A percentile compares a stretch with the other conserved stretches of the same genome.
These are phyloP conservation scores for Sclerotinia sclerotiorum DNA, from an alignment of 2,329 filamentous ascomycete genomes.

Conservation along the genomic window DNA sequence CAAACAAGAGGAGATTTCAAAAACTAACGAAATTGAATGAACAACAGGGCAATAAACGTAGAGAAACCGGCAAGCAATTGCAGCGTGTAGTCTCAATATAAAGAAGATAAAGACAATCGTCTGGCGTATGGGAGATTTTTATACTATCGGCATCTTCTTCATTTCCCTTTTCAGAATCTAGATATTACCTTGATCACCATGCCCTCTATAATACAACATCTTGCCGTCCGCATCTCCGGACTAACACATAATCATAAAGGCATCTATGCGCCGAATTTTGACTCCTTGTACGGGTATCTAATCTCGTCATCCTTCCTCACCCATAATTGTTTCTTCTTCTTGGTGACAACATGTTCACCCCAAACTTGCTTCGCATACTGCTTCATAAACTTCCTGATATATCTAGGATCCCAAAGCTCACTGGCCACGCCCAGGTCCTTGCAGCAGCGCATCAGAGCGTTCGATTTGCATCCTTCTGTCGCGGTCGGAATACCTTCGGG, in stretches of 20 bases:
- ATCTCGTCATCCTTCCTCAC: conserved; percentile 79
- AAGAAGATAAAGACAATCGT: not conserved
- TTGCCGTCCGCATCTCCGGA: not conserved
- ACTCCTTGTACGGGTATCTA: conserved; percentile 59
- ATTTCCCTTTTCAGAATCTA: not conserved
- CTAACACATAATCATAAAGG: not conserved
- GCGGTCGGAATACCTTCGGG: conserved; percentile 89
- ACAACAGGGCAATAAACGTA: not conserved
- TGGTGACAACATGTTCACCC: conserved; percentile 83
- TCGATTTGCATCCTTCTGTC: conserved; percentile 95
- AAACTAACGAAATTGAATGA: not conserved
- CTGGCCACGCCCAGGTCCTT: conserved; percentile 94
- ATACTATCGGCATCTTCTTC: not conserved
- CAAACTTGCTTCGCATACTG: conserved; percentile 75
- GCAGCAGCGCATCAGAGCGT: conserved; percentile 96
- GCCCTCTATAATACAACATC: conserved; percentile 17
- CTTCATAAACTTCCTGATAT: conserved; percentile 79
- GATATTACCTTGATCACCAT: conserved; percentile 1
- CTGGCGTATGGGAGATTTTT: conserved; percentile 6
- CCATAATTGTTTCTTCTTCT: conserved; percentile 89
- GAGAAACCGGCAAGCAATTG: not conserved
- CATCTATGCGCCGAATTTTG: conserved; percentile 37
- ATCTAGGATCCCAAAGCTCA: conserved; percentile 95
- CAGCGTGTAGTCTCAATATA: not conserved
- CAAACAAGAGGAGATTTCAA: not conserved